phyloP scores from a whole-genome alignment of 2,329 filamentous ascomycete species.

The Epichloe glyceriae region DNA sequence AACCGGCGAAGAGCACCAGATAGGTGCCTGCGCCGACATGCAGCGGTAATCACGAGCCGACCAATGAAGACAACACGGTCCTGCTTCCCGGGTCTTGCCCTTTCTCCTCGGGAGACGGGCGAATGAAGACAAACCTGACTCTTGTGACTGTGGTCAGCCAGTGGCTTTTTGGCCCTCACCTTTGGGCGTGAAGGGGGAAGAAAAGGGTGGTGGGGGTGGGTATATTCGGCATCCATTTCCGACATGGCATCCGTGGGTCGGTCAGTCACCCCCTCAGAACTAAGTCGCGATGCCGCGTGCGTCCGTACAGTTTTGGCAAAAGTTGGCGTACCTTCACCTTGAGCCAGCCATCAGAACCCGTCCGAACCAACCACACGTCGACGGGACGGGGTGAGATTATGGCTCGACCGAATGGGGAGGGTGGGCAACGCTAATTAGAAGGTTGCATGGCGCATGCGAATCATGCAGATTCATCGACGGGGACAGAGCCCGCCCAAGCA shows the following conservation, averaged over 20 bases:
- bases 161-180: neutral
- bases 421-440: neutral
- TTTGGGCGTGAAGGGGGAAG: neutral
- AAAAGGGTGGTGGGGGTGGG: neutral
- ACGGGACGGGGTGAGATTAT: neutral
- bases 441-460: slow-evolving; percentile 4
- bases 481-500: neutral
- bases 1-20: slow-evolving; percentile 1
- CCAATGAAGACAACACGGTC: slow-evolving; percentile 1
- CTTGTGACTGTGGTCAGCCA: neutral
- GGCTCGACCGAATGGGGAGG: neutral
- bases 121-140: neutral
- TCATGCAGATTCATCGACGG: neutral
- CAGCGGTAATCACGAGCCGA: neutral
- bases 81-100: too few relatives aligned
- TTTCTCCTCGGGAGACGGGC: neutral
- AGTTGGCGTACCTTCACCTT: too few relatives aligned
- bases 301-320: neutral
- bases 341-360: too few relatives aligned
- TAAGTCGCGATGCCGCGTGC: too few relatives aligned
- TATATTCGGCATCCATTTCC: too few relatives aligned
- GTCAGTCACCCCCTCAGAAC: too few relatives aligned
- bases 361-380: neutral
- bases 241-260: too few relatives aligned
- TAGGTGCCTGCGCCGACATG: slow-evolving; percentile 2